A percentile compares a stretch with the other conserved stretches of the same genome.
Evolutionary conservation across 2,329 filamentous ascomycete species (phyloP).

Genomic region (Talaromyces marneffei): DNA sequence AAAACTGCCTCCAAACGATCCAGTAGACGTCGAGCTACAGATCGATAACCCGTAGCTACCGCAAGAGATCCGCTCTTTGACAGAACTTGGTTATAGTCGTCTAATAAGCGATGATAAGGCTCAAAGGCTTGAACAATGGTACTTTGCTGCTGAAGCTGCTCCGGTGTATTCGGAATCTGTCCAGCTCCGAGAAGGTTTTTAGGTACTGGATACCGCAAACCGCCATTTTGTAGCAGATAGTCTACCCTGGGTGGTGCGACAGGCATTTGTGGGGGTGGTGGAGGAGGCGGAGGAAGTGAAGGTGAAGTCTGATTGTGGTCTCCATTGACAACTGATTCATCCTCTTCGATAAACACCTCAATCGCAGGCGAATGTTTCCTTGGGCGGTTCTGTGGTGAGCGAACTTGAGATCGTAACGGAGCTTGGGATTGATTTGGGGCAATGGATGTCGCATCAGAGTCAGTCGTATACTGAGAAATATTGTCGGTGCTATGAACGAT

Average conservation of each 20-base stretch:
- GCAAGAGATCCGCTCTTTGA: slow-evolving; percentile 81
- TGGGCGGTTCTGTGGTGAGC: slow-evolving; percentile 11
- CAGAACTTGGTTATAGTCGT: slow-evolving; percentile 79
- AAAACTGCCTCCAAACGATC: slow-evolving; percentile 93
- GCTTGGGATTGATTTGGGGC: slow-evolving; percentile 39
- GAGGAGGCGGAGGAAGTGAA: slow-evolving; percentile 61
- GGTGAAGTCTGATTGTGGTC: slow-evolving; percentile 17
- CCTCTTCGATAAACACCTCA: slow-evolving; percentile 33
- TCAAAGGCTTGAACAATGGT: slow-evolving; percentile 72
- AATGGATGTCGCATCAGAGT: slow-evolving; percentile 44
- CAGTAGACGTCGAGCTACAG: slow-evolving; percentile 81
- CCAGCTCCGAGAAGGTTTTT: slow-evolving; percentile 59
- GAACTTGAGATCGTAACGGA: slow-evolving; percentile 31
- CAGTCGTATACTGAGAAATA: slow-evolving; percentile 32
- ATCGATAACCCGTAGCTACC: slow-evolving; percentile 90
- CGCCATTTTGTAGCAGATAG: slow-evolving; percentile 85
- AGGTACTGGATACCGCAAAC: slow-evolving; percentile 64
- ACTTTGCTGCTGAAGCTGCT: slow-evolving; percentile 56
- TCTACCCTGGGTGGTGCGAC: slow-evolving; percentile 77
- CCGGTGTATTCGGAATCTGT: slow-evolving; percentile 52
- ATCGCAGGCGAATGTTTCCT: slow-evolving; percentile 26
- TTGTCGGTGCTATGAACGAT: slow-evolving; percentile 29
- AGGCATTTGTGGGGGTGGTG: slow-evolving; percentile 61
- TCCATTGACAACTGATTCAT: slow-evolving; percentile 24
- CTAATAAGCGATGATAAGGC: slow-evolving; percentile 73